phyloP scores from a whole-genome alignment of 352 stramenopile genomes.

The Aphanomyces cochlioides region DNA sequence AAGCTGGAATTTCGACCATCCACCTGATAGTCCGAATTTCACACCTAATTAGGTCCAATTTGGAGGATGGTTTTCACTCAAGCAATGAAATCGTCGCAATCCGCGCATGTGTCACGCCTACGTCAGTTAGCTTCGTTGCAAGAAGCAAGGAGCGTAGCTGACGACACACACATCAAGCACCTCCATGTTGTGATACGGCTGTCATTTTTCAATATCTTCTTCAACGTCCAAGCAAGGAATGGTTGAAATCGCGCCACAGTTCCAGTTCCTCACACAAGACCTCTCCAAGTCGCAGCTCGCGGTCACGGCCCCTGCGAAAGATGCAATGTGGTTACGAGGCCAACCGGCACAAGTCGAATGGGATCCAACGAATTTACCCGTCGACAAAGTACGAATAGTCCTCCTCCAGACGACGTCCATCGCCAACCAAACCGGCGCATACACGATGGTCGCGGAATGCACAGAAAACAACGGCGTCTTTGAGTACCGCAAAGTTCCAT shows the following conservation, averaged over 20 bases:
- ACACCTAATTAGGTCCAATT: background rate
- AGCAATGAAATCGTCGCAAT: background rate
- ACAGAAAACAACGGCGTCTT: conserved; percentile 66
- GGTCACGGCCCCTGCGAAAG: conserved; percentile 9
- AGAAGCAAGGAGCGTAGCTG: background rate
- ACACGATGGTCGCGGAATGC: conserved; percentile 53
- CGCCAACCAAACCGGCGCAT: conserved; percentile 18
- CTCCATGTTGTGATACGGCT: too few relatives aligned
- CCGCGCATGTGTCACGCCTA: background rate
- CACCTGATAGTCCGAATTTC: background rate
- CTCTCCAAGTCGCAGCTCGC: conserved; percentile 12
- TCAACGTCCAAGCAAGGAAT: background rate
- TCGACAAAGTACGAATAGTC: conserved; percentile 24
- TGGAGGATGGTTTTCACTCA: background rate
- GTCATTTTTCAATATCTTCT: background rate
- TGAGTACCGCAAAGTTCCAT: conserved; percentile 68
- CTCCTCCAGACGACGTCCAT: conserved; percentile 26
- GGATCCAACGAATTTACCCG: conserved; percentile 12
- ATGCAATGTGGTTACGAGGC: conserved; percentile 14
- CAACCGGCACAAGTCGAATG: conserved; percentile 24
- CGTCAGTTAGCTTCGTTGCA: conserved; percentile 7
- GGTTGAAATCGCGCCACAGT: conserved; percentile 9
- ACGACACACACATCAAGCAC: background rate
- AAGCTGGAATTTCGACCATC: background rate
- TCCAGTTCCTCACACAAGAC: conserved; percentile 22